A percentile compares a stretch with the other conserved stretches of the same genome.
phyloP scores from a whole-genome alignment of 2,329 filamentous ascomycete species.

The Aspergillus phoenicis region DNA sequence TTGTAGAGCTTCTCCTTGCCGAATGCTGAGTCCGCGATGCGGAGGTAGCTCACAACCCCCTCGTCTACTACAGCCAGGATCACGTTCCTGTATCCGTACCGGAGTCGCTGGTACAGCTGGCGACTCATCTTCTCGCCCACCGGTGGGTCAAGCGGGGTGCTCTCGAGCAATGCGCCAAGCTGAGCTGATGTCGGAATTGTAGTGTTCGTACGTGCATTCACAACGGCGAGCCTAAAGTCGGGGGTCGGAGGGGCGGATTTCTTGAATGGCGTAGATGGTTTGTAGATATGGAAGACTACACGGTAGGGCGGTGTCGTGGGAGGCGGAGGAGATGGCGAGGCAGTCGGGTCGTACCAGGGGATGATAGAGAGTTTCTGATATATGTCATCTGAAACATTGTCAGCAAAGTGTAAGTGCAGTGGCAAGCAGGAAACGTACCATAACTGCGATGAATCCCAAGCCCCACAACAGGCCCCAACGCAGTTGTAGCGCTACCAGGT shows the following conservation, averaged over 20 bases:
- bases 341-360: conserved; percentile 65
- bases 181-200: conserved; percentile 73
- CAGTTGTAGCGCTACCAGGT: conserved; percentile 27
- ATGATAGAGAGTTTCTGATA: conserved; percentile 77
- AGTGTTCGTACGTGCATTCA: conserved; percentile 70
- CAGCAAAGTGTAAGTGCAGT: neutral
- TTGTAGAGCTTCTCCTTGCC: conserved; percentile 72
- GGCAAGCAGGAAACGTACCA: conserved; percentile 32
- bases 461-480: conserved; percentile 54
- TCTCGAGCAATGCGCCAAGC: conserved; percentile 70
- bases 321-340: conserved; percentile 25
- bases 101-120: conserved; percentile 73
- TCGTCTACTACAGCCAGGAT: conserved; percentile 86
- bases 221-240: conserved; percentile 82
- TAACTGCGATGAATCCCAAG: conserved; percentile 60
- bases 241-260: conserved; percentile 78
- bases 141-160: conserved; percentile 69
- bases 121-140: conserved; percentile 50
- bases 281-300: conserved; percentile 81
- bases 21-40: conserved; percentile 79
- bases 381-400: conserved; percentile 58
- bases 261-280: conserved; percentile 68
- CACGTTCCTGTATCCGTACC: conserved; percentile 81
- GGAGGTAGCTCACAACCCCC: conserved; percentile 84
- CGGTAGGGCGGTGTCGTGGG: conserved; percentile 61